Evolutionary conservation across 306 rosid genomes (phyloP).

Genomic region (Pyrus bretschneideri): DNA sequence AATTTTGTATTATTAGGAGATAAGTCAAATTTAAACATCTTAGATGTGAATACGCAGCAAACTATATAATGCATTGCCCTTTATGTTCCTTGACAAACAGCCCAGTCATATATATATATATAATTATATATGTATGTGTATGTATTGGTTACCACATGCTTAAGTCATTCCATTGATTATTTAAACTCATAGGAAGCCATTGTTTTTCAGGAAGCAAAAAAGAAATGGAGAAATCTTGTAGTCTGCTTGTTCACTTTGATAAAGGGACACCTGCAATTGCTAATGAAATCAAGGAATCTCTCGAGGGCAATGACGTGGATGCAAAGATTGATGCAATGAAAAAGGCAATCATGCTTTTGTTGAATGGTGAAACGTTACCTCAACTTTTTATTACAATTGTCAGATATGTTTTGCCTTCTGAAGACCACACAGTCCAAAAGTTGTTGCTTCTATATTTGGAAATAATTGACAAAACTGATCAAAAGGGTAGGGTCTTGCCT

Average conservation of each 20-base stretch:
- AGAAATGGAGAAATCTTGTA: conserved; percentile 64
- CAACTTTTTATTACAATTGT: conserved; percentile 74
- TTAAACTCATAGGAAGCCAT: neutral
- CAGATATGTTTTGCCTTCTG: conserved; percentile 72
- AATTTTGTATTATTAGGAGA: neutral
- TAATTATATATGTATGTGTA: neutral
- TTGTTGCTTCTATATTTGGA: conserved; percentile 69
- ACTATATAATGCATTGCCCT: no score
- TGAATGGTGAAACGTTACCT: conserved; percentile 67
- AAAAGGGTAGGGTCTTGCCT: conserved; percentile 54
- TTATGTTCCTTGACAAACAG: neutral
- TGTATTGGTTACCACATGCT: neutral
- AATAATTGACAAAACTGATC: conserved; percentile 67
- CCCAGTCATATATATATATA: neutral
- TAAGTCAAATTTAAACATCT: neutral
- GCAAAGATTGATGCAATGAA: conserved; percentile 60
- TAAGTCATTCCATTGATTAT: neutral
- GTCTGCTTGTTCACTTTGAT: conserved; percentile 59
- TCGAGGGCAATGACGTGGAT: conserved; percentile 49
- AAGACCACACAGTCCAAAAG: conserved; percentile 71
- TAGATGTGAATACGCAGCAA: neutral
- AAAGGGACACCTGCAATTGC: conserved; percentile 60
- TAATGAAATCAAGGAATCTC: conserved; percentile 62
- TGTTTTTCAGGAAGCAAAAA: neutral
- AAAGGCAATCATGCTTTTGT: conserved; percentile 61